Base-by-base conservation (phyloP, 495 filamentous ascomycete genomes). In the Rostrohypoxylon terebratum region DNA sequence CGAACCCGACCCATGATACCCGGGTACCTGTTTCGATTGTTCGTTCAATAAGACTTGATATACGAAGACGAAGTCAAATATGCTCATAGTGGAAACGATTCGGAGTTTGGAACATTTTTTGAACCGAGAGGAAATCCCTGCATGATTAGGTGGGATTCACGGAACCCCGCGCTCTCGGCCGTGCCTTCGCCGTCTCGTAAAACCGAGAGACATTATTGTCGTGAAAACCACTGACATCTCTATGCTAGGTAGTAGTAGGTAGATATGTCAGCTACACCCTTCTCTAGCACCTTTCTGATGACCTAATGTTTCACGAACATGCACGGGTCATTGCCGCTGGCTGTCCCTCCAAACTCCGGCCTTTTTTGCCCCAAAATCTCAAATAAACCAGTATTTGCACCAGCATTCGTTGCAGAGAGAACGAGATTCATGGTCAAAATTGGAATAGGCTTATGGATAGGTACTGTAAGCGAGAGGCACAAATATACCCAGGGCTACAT, bases 1-100 rank as follows among this genome's bases (percentile, higher is more conserved):
- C 78, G 78, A 72, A 86, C 76, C 59, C 86, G 51, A 50, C 84
- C 84, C 84, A 87, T 86, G 53, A 44, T 68, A 18, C 1, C 8
- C n/a, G 28, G 54, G 28, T 28, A 28, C 6, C 6, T 28, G 28
- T 4, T 28, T 3, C 36, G 14, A 68, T 38, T 6, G 14, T 36
- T 21, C 20, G 10, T 6, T 31, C 38, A 11, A n/a, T 54, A 14
- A 13, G 13, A 33, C 2, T 6, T 54, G 7, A 7, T 16, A 54
- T 54, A 25, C 28, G 28, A 28, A 28, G 20, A 34, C 2, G n/a
- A 36, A 55, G 28, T 31, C n/a, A 21, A 55, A 20, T 10, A 1
- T 31, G 5, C 14, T 33, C 51, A 16, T 36, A 5, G 34, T 20
- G 23, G 14, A 36, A 55, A 34, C 20, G 0, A 31, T 8, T 55